A percentile compares a stretch with the other conserved stretches of the same genome.
Evolutionary conservation across 352 stramenopile genomes (phyloP).

Genomic region (Pythium dissotocum): DNA sequence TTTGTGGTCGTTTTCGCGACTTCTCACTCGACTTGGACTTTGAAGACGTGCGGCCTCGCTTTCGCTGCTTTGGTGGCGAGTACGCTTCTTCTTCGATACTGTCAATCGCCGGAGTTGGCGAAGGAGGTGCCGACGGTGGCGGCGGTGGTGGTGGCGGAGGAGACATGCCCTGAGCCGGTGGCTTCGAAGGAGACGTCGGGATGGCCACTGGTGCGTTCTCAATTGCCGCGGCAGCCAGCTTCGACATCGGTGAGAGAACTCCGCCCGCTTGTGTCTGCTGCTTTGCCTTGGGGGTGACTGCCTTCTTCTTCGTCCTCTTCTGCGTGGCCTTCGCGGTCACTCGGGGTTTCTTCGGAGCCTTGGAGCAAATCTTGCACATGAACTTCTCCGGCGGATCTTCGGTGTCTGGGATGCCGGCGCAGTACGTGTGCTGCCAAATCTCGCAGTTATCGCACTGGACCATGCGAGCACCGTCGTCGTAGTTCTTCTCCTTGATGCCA

Average conservation of each 20-base stretch:
- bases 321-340: background rate
- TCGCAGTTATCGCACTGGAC: conserved; percentile 71
- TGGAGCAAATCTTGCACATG: conserved; percentile 48
- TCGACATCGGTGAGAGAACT: background rate
- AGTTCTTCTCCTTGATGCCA: conserved; percentile 54
- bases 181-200: conserved; percentile 9
- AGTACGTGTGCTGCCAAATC: conserved; percentile 77
- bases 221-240: conserved; percentile 1
- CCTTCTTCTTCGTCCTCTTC: conserved; percentile 16
- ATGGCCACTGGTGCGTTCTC: conserved; percentile 20
- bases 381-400: conserved; percentile 56
- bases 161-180: conserved; percentile 1
- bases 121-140: conserved; percentile 20
- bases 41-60: conserved; percentile 14
- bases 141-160: conserved; percentile 21
- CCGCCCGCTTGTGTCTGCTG: conserved; percentile 13
- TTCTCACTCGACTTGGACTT: conserved; percentile 15
- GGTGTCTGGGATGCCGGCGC: conserved; percentile 53
- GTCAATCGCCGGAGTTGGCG: conserved; percentile 9
- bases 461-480: conserved; percentile 71
- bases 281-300: conserved; percentile 14
- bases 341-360: conserved; percentile 17
- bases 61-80: conserved; percentile 7
- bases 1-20: conserved; percentile 22
- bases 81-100: conserved; percentile 2